Evolutionary conservation across 805 yeast species (phyloP).

Genomic region (Candida broadrunensis): DNA sequence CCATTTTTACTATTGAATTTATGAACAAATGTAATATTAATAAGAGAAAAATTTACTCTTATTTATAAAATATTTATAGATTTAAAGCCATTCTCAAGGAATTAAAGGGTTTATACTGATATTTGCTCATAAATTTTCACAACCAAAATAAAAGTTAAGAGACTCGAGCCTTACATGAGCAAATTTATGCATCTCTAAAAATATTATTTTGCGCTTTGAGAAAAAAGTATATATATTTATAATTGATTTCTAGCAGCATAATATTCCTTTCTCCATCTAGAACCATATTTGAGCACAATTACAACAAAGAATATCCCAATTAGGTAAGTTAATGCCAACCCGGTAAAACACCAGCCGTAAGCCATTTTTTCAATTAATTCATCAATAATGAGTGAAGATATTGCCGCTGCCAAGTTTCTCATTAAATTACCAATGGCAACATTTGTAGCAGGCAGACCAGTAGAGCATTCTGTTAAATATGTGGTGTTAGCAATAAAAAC

Average conservation of each 20-base stretch:
- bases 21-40: no score
- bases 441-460: constrained; percentile 49
- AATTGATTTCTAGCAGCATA: no score
- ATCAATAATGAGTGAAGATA: constrained; percentile 46
- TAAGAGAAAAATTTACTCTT: no score
- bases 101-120: no score
- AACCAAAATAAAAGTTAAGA: no score
- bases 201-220: no score
- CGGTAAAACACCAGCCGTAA: constrained; percentile 54
- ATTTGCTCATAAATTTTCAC: no score
- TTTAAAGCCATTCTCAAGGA: no score
- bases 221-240: no score
- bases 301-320: constrained; percentile 14
- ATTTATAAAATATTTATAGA: no score
- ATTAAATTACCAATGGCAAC: constrained; percentile 54
- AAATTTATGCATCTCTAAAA: no score
- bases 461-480: constrained; percentile 49
- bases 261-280: constrained; percentile 20
- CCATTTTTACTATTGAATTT: not conserved
- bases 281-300: constrained; percentile 18
- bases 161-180: no score
- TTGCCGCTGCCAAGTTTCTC: constrained; percentile 53
- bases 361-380: constrained; percentile 36
- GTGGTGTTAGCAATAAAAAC: constrained; percentile 53
- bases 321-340: constrained; percentile 35